phyloP scores from a whole-genome alignment of 2,329 filamentous ascomycete species.

The Madurella mycetomatis region DNA sequence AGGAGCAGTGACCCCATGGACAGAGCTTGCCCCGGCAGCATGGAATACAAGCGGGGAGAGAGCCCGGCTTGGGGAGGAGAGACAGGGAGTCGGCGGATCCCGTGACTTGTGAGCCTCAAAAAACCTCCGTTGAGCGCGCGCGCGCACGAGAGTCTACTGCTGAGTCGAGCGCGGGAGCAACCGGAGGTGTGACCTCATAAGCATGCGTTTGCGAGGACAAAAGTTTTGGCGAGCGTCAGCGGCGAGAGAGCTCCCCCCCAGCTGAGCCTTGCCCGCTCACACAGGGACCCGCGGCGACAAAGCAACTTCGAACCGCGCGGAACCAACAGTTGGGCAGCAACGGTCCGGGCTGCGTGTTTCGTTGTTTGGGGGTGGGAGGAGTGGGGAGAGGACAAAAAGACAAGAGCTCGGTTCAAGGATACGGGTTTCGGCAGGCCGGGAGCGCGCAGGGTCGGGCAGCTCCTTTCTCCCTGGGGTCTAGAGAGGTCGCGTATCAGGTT shows the following conservation, averaged over 20 bases:
- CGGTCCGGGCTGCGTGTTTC: slow-evolving; percentile 8
- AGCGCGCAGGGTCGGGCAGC: slow-evolving; percentile 6
- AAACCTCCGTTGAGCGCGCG: no score
- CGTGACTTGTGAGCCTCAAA: slow-evolving; percentile 8
- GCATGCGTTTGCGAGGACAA: no score
- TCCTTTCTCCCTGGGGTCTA: neutral
- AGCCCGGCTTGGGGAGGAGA: slow-evolving; percentile 10
- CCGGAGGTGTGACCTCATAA: no score
- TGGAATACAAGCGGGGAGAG: slow-evolving; percentile 20
- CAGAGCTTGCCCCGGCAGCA: slow-evolving; percentile 21
- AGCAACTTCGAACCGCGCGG: slow-evolving; percentile 13
- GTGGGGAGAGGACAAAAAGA: slow-evolving; percentile 17
- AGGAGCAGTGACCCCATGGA: slow-evolving; percentile 14
- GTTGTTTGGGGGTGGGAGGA: slow-evolving; percentile 11
- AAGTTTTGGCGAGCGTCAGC: no score
- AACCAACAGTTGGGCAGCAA: slow-evolving; percentile 27
- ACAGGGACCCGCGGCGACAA: slow-evolving; percentile 7
- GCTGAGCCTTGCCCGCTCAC: slow-evolving; percentile 11
- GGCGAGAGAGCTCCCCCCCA: neutral
- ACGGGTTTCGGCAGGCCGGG: slow-evolving; percentile 20
- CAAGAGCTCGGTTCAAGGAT: slow-evolving; percentile 18
- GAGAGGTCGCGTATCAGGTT: slow-evolving; percentile 2
- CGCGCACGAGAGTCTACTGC: no score
- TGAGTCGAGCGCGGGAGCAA: no score
- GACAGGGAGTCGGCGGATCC: slow-evolving; percentile 7